Base-by-base conservation (phyloP, 1,139 yeast species). In the Yamadazyma sp. region DNA sequence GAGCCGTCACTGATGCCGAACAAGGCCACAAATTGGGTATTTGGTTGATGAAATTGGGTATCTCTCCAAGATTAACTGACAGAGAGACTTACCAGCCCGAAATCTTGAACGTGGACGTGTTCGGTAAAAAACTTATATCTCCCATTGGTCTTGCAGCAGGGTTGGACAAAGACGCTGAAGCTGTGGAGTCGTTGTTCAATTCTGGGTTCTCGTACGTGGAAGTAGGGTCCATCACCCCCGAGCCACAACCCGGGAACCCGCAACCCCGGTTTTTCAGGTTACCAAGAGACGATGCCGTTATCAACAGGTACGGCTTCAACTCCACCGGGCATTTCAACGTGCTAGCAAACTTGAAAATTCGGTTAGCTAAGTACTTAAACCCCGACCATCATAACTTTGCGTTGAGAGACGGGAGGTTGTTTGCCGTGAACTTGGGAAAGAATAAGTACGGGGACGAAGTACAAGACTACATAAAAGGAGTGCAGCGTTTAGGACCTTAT, bases 111-210 rank as follows among this genome's bases (percentile, higher is more conserved):
- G 88, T 83, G 12, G 59, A 75, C 32, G 84, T 82, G 1, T 85
- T 86, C 58, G 89, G 88, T 5, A 64, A 63, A 24, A 74, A 69
- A 38, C 64, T 91, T 55, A 71, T 75, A 23, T 83, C 83, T 41
- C 98, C 98, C 16, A 69, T 91, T 42, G 98, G 98, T 6, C 74
- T 91, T 53, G 98, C 98, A 36, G 98, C 98, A 25, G 98, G 98
- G 10, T 75, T 91, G 48, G 98, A 91, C 61, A 91, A 91, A 62
- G 86, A 91, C 54, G 98, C 89, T 38, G 95, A 88, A 56, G 96
- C 89, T n/a, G 81, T 92, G 51, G 97, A 91, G 51, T 68, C 91
- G 0, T 70, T 91, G 44, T 82, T 83, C 53, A 75, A 81, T 50
- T 59, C 77, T 41, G 98, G 98, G 2, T 91, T 91, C 54, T 80